Conservation (phyloP, 495 filamentous ascomycete species). For the Aspergillus steynii region DNA sequence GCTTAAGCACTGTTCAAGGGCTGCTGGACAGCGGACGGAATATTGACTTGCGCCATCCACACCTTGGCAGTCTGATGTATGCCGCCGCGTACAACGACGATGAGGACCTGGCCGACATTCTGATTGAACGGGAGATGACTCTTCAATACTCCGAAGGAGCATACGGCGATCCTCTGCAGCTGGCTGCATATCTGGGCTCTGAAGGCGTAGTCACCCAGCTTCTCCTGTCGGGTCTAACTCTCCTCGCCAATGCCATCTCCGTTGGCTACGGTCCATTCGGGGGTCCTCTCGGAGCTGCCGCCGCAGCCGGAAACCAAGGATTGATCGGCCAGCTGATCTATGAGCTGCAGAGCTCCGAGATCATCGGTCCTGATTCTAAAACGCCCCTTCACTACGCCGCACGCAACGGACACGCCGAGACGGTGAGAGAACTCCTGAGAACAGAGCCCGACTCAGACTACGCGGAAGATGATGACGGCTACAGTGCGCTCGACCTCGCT, state of each 20-base stretch:
- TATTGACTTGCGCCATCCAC: not conserved
- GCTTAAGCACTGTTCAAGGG: not conserved
- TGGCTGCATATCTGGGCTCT: conserved; percentile 8
- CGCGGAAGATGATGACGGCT: not conserved
- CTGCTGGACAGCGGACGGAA: not conserved
- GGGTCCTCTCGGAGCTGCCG: conserved; percentile 7
- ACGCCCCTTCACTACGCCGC: conserved; percentile 5
- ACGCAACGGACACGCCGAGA: not conserved
- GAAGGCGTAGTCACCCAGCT: not conserved
- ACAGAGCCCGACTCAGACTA: not conserved
- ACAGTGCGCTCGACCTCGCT: conserved; percentile 5
- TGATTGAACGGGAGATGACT: not conserved
- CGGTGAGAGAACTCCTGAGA: not conserved
- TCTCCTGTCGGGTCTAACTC: not conserved
- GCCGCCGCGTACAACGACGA: conserved; percentile 9
- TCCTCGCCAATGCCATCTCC: no score
- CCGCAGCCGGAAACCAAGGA: not conserved
- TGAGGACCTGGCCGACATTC: not conserved
- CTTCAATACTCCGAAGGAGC: not conserved
- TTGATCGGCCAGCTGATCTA: not conserved
- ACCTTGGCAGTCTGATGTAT: conserved; percentile 7
- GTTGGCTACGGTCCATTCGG: conserved; percentile 9
- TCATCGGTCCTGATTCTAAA: not conserved
- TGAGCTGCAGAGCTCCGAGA: not conserved
- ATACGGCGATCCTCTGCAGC: conserved; percentile 8